A percentile compares a stretch with the other conserved stretches of the same genome.
Evolutionary conservation across 2,329 filamentous ascomycete species (phyloP).

Genomic region (Trichoderma arundinaceum): DNA sequence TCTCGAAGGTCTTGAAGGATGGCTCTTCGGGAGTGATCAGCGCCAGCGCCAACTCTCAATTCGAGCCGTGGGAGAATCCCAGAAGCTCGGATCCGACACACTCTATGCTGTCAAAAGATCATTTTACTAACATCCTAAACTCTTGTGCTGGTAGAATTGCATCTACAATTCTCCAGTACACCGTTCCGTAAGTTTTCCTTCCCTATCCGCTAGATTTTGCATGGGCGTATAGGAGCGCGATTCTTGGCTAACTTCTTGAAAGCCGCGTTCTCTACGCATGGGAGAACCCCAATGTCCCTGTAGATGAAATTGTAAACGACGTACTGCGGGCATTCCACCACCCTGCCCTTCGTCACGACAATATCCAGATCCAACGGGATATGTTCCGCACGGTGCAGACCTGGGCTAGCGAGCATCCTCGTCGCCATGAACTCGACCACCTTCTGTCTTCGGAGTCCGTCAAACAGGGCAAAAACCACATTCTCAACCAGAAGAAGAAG

Average conservation of each 20-base stretch:
- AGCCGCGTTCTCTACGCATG: conserved; percentile 87
- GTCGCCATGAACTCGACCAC: conserved; percentile 71
- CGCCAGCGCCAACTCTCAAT: conserved; percentile 74
- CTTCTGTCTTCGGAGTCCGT: conserved; percentile 86
- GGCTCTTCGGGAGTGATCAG: conserved; percentile 76
- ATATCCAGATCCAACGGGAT: conserved; percentile 77
- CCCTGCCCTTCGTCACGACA: conserved; percentile 77
- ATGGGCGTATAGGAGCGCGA: background rate
- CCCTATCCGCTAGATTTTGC: background rate
- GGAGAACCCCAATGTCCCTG: conserved; percentile 83
- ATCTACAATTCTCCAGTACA: conserved; percentile 79
- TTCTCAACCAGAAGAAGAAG: conserved; percentile 47
- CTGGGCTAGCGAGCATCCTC: conserved; percentile 76
- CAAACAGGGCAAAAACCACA: conserved; percentile 80
- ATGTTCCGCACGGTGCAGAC: conserved; percentile 88
- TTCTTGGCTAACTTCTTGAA: background rate
- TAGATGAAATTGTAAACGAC: conserved; percentile 83
- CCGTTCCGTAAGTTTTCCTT: conserved; percentile 67
- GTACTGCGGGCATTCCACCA: conserved; percentile 88
- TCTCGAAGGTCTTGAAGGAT: conserved; percentile 82
- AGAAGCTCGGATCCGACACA: conserved; percentile 79
- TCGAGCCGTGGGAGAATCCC: conserved; percentile 80
- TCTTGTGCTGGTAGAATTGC: conserved; percentile 77
- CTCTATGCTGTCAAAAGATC: conserved; percentile 83
- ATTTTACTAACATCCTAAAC: conserved; percentile 81